phyloP scores from a whole-genome alignment of 1,284 basidiomycete genomes.

The Fomitopsis schrenkii region DNA sequence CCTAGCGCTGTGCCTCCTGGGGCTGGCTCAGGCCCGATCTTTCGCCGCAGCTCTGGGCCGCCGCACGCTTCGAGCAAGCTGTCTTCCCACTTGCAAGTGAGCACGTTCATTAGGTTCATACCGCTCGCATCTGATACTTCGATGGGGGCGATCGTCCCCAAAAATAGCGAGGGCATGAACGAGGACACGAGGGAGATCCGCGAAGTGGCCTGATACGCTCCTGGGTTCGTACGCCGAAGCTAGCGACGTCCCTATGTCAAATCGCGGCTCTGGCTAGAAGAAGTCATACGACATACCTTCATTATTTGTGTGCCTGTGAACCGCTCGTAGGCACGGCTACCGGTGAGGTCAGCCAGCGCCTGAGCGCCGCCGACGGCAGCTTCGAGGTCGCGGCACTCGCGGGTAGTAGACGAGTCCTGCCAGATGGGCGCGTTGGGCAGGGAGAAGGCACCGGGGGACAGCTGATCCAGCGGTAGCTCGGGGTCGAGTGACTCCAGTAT shows the following conservation, averaged over 20 bases:
- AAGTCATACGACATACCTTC: conserved; percentile 42
- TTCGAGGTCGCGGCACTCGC: conserved; percentile 72
- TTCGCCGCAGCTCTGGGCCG: conserved; percentile 60
- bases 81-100: conserved; percentile 68
- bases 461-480: conserved; percentile 47
- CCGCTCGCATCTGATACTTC: conserved; percentile 86
- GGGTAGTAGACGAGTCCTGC: conserved; percentile 87
- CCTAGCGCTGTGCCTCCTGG: conserved; percentile 67
- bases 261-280: conserved; percentile 4
- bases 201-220: conserved; percentile 62
- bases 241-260: conserved; percentile 24
- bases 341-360: conserved; percentile 70
- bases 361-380: conserved; percentile 65
- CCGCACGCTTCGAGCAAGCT: conserved; percentile 57
- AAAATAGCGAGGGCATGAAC: conserved; percentile 79
- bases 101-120: conserved; percentile 83
- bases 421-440: conserved; percentile 77
- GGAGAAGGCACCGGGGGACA: conserved; percentile 67
- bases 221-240: conserved; percentile 57
- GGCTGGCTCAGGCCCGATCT: conserved; percentile 81
- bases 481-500: conserved; percentile 57
- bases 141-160: conserved; percentile 64
- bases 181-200: conserved; percentile 82
- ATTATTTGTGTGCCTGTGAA: conserved; percentile 88
- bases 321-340: conserved; percentile 83